Percentiles rank a stretch among this genome's conserved stretches.
These are phyloP conservation scores for Canavalia gladiata DNA, from an alignment of 306 rosid genomes.

Conservation along the genomic window DNA sequence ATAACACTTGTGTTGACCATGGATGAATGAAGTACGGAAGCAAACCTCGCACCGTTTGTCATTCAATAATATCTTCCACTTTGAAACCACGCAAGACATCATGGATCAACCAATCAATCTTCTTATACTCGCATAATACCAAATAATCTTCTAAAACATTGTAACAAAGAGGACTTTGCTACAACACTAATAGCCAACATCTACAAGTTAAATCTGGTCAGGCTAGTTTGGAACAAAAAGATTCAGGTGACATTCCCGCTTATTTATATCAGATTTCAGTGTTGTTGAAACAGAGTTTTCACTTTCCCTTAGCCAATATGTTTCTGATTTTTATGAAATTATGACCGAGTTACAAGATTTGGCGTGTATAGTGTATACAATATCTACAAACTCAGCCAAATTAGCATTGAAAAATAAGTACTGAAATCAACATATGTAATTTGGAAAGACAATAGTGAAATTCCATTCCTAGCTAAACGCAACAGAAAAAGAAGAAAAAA, in stretches of 20 bases:
- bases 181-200: background rate
- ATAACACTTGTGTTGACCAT: background rate
- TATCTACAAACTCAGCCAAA: slow-evolving; percentile 12
- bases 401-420: slow-evolving; percentile 3
- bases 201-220: background rate
- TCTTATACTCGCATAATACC: background rate
- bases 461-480: slow-evolving; percentile 3
- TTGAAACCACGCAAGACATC: background rate
- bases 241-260: too few species aligned
- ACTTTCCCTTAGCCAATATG: slow-evolving; percentile 1
- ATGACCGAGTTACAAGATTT: background rate
- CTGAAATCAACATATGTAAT: background rate
- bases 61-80: too few species aligned
- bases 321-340: background rate
- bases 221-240: too few species aligned
- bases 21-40: background rate
- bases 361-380: background rate
- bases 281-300: background rate
- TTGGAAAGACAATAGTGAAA: background rate
- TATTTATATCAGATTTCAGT: background rate
- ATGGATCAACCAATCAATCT: background rate
- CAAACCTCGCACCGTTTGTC: too few species aligned
- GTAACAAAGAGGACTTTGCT: background rate
- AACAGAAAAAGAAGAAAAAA: background rate
- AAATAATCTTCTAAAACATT: background rate